Percentiles rank a stretch among this genome's conserved stretches.
These are phyloP conservation scores for Adiantum capillusveneris DNA, from an alignment of 75 land plant species.

Conservation along the genomic window DNA sequence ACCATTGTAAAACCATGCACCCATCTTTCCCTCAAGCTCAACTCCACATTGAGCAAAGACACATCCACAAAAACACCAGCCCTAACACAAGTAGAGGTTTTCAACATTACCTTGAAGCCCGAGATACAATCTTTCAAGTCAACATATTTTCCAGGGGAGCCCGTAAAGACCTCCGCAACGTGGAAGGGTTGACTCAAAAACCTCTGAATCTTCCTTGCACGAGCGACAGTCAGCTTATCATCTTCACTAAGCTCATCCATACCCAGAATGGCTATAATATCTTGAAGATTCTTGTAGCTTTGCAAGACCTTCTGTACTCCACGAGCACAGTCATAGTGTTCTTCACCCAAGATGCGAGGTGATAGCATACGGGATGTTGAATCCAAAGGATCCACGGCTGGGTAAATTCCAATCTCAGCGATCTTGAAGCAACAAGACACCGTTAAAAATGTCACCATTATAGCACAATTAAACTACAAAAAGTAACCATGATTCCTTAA, in stretches of 20 bases:
- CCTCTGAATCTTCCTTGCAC: conserved; percentile 87
- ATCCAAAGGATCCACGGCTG: conserved; percentile 94
- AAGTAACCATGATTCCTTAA: too few relatives aligned
- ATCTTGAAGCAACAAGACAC: conserved; percentile 36
- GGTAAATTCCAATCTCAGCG: conserved; percentile 94
- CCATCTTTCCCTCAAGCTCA: too few relatives aligned
- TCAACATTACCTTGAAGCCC: conserved; percentile 74
- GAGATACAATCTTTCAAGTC: conserved; percentile 82
- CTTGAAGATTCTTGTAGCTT: conserved; percentile 92
- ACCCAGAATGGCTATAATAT: conserved; percentile 94
- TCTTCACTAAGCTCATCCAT: conserved; percentile 99
- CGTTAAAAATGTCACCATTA: too few relatives aligned
- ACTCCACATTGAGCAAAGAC: too few relatives aligned
- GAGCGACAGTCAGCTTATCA: conserved; percentile 87
- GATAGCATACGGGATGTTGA: conserved; percentile 95
- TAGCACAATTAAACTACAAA: too few relatives aligned
- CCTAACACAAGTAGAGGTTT: too few relatives aligned
- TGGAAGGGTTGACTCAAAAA: conserved; percentile 98
- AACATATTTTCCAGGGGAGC: conserved; percentile 91
- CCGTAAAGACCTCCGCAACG: conserved; percentile 95
- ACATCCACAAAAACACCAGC: too few relatives aligned
- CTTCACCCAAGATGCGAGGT: conserved; percentile 80
- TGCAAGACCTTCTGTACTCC: conserved; percentile 93
- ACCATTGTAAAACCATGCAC: too few relatives aligned
- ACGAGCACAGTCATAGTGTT: conserved; percentile 91